Conservation (phyloP, 805 yeast species). For the Sungouiozyma ichnusensis region DNA sequence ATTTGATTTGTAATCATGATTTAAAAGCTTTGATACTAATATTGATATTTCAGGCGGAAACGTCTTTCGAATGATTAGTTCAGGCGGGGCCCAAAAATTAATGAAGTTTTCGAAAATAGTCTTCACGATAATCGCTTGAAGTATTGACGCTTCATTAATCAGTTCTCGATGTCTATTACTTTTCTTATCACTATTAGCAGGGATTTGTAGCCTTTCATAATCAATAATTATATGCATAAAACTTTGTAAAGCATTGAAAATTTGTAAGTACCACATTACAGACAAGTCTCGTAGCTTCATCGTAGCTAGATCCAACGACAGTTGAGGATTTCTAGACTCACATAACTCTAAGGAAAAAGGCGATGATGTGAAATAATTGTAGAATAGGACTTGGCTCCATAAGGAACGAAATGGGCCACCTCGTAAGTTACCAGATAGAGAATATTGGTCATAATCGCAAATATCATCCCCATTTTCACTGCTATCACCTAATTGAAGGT, state of each 20-base stretch:
- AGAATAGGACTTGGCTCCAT: conserved; percentile 23
- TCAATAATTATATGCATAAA: conserved; percentile 5
- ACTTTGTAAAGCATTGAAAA: conserved; percentile 15
- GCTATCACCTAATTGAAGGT: conserved; percentile 1
- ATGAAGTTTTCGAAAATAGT: conserved; percentile 32
- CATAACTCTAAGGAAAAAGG: conserved; percentile 15
- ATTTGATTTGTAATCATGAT: conserved; percentile 10
- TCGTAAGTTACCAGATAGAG: conserved; percentile 12
- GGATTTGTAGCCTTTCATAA: neutral
- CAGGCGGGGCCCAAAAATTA: conserved; percentile 51
- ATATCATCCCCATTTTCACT: conserved; percentile 1
- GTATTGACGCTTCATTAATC: neutral
- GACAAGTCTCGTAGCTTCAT: conserved; percentile 26
- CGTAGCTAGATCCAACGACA: conserved; percentile 20
- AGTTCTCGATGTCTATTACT: neutral
- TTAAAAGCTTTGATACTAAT: conserved; percentile 8
- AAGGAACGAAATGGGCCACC: conserved; percentile 14
- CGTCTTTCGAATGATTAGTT: conserved; percentile 33
- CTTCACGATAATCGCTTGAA: conserved; percentile 15
- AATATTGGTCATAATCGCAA: conserved; percentile 9
- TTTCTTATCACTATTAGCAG: neutral
- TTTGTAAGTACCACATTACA: conserved; percentile 21
- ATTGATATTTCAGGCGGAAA: conserved; percentile 34
- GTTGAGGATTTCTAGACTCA: conserved; percentile 15
- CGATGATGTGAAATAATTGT: conserved; percentile 16